phyloP scores from a whole-genome alignment of 352 stramenopile genomes.

The Phytophthora constricta region DNA sequence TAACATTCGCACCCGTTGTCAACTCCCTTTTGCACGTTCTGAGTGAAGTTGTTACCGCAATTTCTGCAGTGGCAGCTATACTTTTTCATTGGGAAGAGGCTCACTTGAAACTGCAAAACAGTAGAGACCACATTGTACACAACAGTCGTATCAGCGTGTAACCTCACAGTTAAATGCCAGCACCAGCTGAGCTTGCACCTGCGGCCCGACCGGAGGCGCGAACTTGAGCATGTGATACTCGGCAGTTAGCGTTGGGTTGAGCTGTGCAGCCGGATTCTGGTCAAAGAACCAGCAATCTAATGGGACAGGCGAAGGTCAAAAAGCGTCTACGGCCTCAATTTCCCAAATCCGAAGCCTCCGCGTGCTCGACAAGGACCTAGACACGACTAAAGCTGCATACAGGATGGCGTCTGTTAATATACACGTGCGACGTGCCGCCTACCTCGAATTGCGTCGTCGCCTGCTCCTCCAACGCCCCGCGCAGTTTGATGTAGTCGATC shows the following conservation, averaged over 20 bases:
- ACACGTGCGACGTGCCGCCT: not conserved
- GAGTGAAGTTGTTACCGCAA: slow-evolving; percentile 70
- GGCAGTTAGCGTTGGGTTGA: slow-evolving; percentile 33
- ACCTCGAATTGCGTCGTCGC: slow-evolving; percentile 61
- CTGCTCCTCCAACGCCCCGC: slow-evolving; percentile 59
- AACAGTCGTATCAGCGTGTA: not conserved
- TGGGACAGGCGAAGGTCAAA: slow-evolving; percentile 25
- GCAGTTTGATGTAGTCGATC: slow-evolving; percentile 79
- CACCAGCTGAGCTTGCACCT: slow-evolving; percentile 40
- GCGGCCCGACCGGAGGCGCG: slow-evolving; percentile 71
- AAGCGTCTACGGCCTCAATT: slow-evolving; percentile 13
- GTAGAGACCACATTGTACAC: slow-evolving; percentile 9
- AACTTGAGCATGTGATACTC: slow-evolving; percentile 79
- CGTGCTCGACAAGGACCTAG: slow-evolving; percentile 8
- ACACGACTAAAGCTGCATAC: slow-evolving; percentile 13
- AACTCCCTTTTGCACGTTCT: slow-evolving; percentile 87
- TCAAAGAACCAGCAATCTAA: slow-evolving; percentile 91
- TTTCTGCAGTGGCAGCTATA: slow-evolving; percentile 73
- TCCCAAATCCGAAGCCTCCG: not conserved
- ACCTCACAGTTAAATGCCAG: slow-evolving; percentile 3
- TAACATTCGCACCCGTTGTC: slow-evolving; percentile 76
- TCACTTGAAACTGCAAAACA: slow-evolving; percentile 79
- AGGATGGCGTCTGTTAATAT: slow-evolving; percentile 3
- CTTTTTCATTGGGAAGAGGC: slow-evolving; percentile 86
- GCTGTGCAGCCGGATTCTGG: slow-evolving; percentile 63